Percentiles rank a stretch among this genome's conserved stretches.
phyloP scores from a whole-genome alignment of 352 stramenopile species.

The Pythium plurisporium region DNA sequence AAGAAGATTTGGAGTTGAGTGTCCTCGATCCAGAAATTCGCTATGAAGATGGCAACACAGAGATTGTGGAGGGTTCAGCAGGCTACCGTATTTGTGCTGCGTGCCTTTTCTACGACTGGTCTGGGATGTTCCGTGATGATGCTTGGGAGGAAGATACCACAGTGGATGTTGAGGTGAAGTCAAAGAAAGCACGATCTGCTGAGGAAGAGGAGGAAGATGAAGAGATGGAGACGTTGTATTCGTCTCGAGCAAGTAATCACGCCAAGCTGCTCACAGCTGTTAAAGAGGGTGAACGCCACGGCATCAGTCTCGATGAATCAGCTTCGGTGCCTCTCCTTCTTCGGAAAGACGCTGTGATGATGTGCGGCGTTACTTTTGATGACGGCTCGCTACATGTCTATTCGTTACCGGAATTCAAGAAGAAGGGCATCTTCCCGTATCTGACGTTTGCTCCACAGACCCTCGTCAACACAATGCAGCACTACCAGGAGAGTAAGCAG shows the following conservation, averaged over 20 bases:
- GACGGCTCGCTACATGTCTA: conserved; percentile 80
- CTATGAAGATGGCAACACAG: conserved; percentile 35
- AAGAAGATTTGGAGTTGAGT: conserved; percentile 76
- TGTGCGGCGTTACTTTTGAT: conserved; percentile 81
- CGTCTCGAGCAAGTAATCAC: conserved; percentile 37
- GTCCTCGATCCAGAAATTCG: conserved; percentile 72
- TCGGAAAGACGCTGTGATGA: conserved; percentile 59
- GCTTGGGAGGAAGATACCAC: conserved; percentile 51
- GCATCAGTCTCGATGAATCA: conserved; percentile 27
- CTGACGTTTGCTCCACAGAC: conserved; percentile 75
- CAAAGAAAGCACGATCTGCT: conserved; percentile 14
- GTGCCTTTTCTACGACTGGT: conserved; percentile 84
- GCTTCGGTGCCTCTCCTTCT: conserved; percentile 48
- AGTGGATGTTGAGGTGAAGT: conserved; percentile 24
- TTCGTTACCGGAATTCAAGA: conserved; percentile 78
- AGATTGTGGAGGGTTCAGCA: conserved; percentile 16
- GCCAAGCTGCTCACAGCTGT: conserved; percentile 20
- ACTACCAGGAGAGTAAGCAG: conserved; percentile 50
- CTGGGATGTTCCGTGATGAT: conserved; percentile 69
- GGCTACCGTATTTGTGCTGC: conserved; percentile 47
- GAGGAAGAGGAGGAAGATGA: conserved; percentile 49
- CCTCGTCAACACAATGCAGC: conserved; percentile 73
- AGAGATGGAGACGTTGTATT: conserved; percentile 72
- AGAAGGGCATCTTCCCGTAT: conserved; percentile 76
- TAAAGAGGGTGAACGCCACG: conserved; percentile 20